These are phyloP conservation scores for Jatropha curcas DNA, from an alignment of 345 rosid species.

Conservation along the genomic window DNA sequence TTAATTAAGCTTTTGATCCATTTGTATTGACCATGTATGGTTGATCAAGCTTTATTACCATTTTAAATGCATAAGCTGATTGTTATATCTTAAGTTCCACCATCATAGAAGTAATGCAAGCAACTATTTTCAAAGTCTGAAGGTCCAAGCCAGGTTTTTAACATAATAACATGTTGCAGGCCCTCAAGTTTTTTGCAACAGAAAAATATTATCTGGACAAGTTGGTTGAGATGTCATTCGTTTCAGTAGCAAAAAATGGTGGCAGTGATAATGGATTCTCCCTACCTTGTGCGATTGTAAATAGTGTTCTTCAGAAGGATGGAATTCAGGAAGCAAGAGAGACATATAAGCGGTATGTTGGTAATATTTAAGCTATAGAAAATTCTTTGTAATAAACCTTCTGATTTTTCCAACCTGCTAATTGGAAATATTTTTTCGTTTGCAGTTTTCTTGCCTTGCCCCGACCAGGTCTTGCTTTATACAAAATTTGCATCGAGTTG, in stretches of 20 bases:
- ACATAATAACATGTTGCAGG: slow-evolving; percentile 62
- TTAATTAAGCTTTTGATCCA: not conserved
- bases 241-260: slow-evolving; percentile 53
- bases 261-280: slow-evolving; percentile 64
- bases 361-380: slow-evolving; percentile 1
- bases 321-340: slow-evolving; percentile 63
- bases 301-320: slow-evolving; percentile 62
- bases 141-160: too few relatives aligned
- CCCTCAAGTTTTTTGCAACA: slow-evolving; percentile 54
- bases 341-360: slow-evolving; percentile 61
- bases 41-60: not conserved
- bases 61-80: not conserved
- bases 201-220: slow-evolving; percentile 56
- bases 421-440: slow-evolving; percentile 5
- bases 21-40: not conserved
- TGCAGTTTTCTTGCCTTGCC: slow-evolving; percentile 83
- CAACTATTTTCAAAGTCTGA: not conserved
- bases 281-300: slow-evolving; percentile 57
- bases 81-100: not conserved
- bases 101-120: not conserved
- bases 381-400: not conserved
- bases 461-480: slow-evolving; percentile 65
- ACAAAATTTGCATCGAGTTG: slow-evolving; percentile 72
- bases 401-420: not conserved
- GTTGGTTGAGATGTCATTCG: slow-evolving; percentile 68